phyloP scores from a whole-genome alignment of 2,329 filamentous ascomycete species.

The Keithomyces neogunnii region DNA sequence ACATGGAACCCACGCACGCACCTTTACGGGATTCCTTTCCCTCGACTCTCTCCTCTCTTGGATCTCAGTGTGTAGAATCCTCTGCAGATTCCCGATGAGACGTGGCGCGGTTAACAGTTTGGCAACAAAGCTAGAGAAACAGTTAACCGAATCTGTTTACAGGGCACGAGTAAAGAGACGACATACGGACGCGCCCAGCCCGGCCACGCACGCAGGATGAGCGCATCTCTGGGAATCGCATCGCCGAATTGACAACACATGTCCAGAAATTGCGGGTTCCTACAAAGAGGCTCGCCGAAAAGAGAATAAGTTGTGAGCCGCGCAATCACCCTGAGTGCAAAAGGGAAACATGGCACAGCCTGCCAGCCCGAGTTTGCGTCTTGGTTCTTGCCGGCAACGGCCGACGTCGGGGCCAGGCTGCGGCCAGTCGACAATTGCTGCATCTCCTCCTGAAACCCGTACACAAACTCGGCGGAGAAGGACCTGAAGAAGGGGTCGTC shows the following conservation, averaged over 20 bases:
- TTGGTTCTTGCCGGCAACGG: neutral
- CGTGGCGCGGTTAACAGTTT: slow-evolving; percentile 3
- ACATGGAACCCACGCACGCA: neutral
- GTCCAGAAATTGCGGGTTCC: slow-evolving; percentile 7
- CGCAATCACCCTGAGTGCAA: slow-evolving; percentile 9
- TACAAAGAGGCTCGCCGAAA: slow-evolving; percentile 8
- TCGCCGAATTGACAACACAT: slow-evolving; percentile 8
- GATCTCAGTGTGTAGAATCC: slow-evolving; percentile 5
- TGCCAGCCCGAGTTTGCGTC: slow-evolving; percentile 2
- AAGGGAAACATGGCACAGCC: slow-evolving; percentile 9
- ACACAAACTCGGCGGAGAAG: slow-evolving; percentile 8
- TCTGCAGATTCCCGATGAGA: slow-evolving; percentile 2
- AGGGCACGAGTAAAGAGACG: too few species aligned
- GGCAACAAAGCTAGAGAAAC: slow-evolving; percentile 1
- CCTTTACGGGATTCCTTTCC: slow-evolving; percentile 7
- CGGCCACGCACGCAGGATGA: slow-evolving; percentile 8
- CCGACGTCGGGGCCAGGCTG: neutral
- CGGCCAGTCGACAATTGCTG: neutral
- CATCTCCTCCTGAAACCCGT: slow-evolving; percentile 7
- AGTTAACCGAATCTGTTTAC: neutral
- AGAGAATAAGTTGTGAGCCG: slow-evolving; percentile 9
- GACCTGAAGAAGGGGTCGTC: slow-evolving; percentile 8
- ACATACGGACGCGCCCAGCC: slow-evolving; percentile 6
- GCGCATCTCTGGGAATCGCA: slow-evolving; percentile 7
- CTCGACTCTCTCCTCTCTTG: slow-evolving; percentile 1